Evolutionary conservation across 345 rosid genomes (phyloP), one percentile per base, ranked within the genome.

Genomic region (Excoecaria agallocha): DNA sequence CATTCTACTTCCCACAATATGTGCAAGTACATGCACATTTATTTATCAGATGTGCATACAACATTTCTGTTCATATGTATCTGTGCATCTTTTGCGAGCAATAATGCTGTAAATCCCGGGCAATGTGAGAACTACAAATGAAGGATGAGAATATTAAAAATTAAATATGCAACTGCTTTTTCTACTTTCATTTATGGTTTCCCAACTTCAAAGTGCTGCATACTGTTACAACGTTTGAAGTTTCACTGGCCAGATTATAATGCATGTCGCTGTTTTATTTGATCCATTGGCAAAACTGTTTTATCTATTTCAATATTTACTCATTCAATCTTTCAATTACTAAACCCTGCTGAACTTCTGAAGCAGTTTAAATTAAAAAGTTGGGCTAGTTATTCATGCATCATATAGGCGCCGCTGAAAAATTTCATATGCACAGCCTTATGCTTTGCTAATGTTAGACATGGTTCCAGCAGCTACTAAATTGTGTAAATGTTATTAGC

Each of bases 341-440:
- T 30, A 17, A 60, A 48, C 35, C 48, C 30, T 45, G 48, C 22
- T 75, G 48, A 39, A 70, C 43, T 38, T 69, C 22, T 39, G 41
- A 46, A 71, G 30, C 11, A 11, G 67, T 12, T 41, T 59, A n/a
- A 38, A 24, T 74, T 50, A 6, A 49, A 69, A 11, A 5, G 16
- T 8, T 55, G 1, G 38, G 56, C 43, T 17, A 17, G 19, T 75
- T 65, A 51, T 71, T 48, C 66, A 57, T 54, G 54, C 56, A 38
- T 74, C 54, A 37, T 69, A 60, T 76, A 67, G 50, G 37, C 69
- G 46, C 59, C 62, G 22, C 0, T 54, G 8, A 41, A 73, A 24
- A 38, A 37, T 41, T 17, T 20, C 46, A 38, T 76, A 15, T 35
- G 61, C 38, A n/a, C 12, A 63, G 51, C 68, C 54, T 24, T 50